Percentiles rank a stretch among this genome's conserved stretches.
These are phyloP conservation scores for Wickerhamomyces sp. DNA, from an alignment of 1,139 yeast species.

Conservation along the genomic window DNA sequence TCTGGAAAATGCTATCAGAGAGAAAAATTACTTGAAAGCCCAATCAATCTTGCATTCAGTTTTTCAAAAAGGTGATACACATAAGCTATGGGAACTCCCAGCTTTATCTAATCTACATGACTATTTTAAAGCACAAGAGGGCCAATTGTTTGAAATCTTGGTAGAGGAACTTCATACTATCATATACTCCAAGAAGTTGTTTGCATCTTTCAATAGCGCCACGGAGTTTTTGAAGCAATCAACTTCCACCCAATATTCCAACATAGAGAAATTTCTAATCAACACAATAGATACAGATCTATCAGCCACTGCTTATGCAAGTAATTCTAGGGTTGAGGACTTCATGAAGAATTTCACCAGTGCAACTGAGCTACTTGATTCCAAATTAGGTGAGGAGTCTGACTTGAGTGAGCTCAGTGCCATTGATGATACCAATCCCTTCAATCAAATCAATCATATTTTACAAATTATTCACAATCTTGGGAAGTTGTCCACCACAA, in stretches of 20 bases:
- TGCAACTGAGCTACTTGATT: conserved; percentile 4
- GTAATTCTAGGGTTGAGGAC: conserved; percentile 35
- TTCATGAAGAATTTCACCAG: conserved; percentile 35
- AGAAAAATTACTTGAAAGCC: conserved; percentile 66
- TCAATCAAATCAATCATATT: conserved; percentile 49
- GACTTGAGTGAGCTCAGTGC: conserved; percentile 15
- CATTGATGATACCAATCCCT: conserved; percentile 44
- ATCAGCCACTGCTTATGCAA: conserved; percentile 40
- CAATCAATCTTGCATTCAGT: conserved; percentile 59
- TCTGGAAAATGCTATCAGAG: conserved; percentile 61
- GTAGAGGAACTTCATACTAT: conserved; percentile 75
- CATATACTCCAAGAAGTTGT: conserved; percentile 53
- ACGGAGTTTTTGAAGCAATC: conserved; percentile 5
- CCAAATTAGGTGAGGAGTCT: conserved; percentile 18
- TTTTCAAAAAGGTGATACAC: conserved; percentile 49
- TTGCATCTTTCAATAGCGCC: conserved; percentile 14
- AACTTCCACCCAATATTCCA: conserved; percentile 31
- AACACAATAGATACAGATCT: conserved; percentile 57
- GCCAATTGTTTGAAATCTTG: conserved; percentile 61
- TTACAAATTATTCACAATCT: conserved; percentile 57
- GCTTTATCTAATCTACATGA: conserved; percentile 54
- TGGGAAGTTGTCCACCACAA: conserved; percentile 58
- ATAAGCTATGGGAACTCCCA: conserved; percentile 57
- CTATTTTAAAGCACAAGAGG: conserved; percentile 60
- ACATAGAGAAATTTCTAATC: conserved; percentile 50